Conservation (phyloP, 768 basidiomycete genomes). For the Suillus bovinus region DNA sequence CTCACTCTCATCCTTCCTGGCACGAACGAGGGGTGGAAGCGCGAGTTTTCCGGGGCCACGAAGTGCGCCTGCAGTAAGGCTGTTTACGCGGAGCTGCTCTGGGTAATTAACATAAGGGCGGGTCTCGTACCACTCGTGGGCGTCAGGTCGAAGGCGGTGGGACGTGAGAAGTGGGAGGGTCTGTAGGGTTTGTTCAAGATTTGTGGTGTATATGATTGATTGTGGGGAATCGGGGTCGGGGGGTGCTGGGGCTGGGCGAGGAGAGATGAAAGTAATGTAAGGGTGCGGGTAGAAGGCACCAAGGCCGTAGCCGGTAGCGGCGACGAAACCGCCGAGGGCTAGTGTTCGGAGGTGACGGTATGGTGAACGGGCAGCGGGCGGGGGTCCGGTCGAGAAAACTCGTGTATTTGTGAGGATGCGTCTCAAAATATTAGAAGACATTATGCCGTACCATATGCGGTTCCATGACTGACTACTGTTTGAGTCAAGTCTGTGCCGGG, state of each 20-base stretch:
- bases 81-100: conserved; percentile 76
- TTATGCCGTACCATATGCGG: not conserved
- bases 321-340: conserved; percentile 22
- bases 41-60: conserved; percentile 87
- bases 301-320: conserved; percentile 39
- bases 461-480: not conserved
- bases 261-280: conserved; percentile 67
- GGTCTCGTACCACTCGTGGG: conserved; percentile 70
- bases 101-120: conserved; percentile 74
- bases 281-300: conserved; percentile 76
- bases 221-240: conserved; percentile 51
- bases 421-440: conserved; percentile 15
- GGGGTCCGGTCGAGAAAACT: conserved; percentile 18
- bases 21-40: conserved; percentile 73
- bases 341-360: conserved; percentile 16
- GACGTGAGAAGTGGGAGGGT: conserved; percentile 56
- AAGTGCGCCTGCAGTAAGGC: conserved; percentile 82
- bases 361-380: conserved; percentile 2
- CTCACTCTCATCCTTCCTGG: conserved; percentile 74
- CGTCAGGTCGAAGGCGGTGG: conserved; percentile 49
- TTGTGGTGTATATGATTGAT: conserved; percentile 54
- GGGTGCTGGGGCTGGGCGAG: conserved; percentile 72
- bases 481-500: conserved; percentile 14
- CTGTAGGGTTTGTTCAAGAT: conserved; percentile 71
- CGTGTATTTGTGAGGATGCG: conserved; percentile 14